Conservation (phyloP, 2,329 filamentous ascomycete species). For the Fusarium solani-melongenae region DNA sequence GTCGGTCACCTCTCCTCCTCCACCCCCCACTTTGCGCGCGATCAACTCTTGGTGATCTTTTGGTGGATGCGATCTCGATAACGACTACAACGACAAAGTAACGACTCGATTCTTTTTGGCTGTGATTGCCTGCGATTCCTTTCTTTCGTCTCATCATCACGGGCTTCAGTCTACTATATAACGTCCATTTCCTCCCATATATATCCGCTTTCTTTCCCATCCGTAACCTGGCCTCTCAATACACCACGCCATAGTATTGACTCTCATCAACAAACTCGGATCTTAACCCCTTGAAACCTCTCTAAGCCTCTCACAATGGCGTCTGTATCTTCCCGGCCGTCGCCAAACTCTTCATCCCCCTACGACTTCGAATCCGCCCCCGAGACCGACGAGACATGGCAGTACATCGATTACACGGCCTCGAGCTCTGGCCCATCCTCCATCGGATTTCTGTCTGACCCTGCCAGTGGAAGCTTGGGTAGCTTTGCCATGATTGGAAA, state of each 20-base stretch:
- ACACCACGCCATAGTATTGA: neutral
- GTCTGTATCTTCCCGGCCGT: slow-evolving; percentile 53
- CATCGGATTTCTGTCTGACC: slow-evolving; percentile 60
- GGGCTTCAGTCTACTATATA: neutral
- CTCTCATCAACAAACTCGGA: neutral
- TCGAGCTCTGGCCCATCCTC: slow-evolving; percentile 51
- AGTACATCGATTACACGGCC: slow-evolving; percentile 53
- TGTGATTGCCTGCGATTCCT: neutral
- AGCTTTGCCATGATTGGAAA: slow-evolving; percentile 62
- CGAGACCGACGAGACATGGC: slow-evolving; percentile 59
- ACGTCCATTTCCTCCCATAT: neutral
- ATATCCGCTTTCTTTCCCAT: neutral
- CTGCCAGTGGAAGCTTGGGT: slow-evolving; percentile 61
- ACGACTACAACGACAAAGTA: slow-evolving; percentile 10
- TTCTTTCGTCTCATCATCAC: neutral
- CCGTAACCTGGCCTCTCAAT: neutral
- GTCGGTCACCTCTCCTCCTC: neutral
- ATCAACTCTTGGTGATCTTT: neutral
- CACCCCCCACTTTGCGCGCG: neutral
- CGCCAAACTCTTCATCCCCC: slow-evolving; percentile 51
- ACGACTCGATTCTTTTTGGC: neutral
- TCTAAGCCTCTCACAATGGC: slow-evolving; percentile 43
- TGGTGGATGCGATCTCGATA: slow-evolving; percentile 5
- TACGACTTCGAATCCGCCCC: slow-evolving; percentile 54
- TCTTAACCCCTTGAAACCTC: neutral